Evolutionary conservation across 352 stramenopile genomes (phyloP).

Genomic region (Globisporangium ultimum): DNA sequence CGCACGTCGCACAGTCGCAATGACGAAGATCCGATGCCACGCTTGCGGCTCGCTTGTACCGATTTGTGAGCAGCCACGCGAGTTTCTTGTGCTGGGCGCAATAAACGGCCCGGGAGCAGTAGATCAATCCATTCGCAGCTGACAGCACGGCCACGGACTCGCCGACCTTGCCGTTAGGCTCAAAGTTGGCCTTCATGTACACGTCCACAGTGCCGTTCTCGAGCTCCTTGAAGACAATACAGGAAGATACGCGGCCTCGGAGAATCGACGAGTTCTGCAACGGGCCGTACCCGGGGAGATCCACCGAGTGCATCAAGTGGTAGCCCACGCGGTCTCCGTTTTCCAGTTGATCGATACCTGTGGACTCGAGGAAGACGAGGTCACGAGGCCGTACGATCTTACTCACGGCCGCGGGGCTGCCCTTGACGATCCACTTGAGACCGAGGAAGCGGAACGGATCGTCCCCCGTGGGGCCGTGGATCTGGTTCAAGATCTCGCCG

Average conservation of each 20-base stretch:
- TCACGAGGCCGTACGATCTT: slow-evolving; percentile 16
- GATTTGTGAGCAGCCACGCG: not conserved
- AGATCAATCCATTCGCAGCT: slow-evolving; percentile 12
- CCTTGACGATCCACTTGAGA: slow-evolving; percentile 25
- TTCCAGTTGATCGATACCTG: slow-evolving; percentile 19
- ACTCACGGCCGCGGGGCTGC: slow-evolving; percentile 6
- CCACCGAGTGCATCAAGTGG: slow-evolving; percentile 41
- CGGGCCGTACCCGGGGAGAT: slow-evolving; percentile 26
- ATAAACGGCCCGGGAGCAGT: slow-evolving; percentile 28
- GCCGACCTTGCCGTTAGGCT: slow-evolving; percentile 28
- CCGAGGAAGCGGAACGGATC: slow-evolving; percentile 24
- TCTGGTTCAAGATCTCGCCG: slow-evolving; percentile 5
- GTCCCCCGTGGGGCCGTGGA: slow-evolving; percentile 6
- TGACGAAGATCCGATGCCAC: not conserved
- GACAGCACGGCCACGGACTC: slow-evolving; percentile 29
- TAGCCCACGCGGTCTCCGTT: slow-evolving; percentile 37
- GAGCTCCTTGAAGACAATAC: slow-evolving; percentile 35
- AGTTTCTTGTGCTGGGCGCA: slow-evolving; percentile 38
- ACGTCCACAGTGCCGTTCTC: slow-evolving; percentile 32
- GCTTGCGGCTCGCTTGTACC: not conserved
- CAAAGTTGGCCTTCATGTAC: slow-evolving; percentile 41
- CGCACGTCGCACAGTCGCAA: slow-evolving; percentile 3
- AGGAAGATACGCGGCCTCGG: slow-evolving; percentile 43
- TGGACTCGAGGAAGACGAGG: slow-evolving; percentile 41
- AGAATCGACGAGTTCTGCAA: slow-evolving; percentile 31